Conservation (phyloP, 768 basidiomycete genomes). For the Mycena belliarum region DNA sequence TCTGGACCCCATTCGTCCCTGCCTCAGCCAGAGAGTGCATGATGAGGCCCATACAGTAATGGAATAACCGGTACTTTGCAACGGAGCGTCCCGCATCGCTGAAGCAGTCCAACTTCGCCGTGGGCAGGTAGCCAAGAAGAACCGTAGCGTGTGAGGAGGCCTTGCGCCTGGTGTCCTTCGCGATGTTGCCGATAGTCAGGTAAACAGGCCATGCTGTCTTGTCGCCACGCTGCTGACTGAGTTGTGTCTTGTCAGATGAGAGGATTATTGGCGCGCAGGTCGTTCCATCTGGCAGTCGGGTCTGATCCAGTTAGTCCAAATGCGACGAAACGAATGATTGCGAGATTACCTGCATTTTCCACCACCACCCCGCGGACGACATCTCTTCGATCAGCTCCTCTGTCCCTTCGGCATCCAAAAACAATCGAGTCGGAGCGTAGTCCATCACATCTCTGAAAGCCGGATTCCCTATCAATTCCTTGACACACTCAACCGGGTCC, state of each 20-base stretch:
- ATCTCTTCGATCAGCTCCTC: neutral
- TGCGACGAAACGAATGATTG: neutral
- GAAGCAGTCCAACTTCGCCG: constrained; percentile 30
- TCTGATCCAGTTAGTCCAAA: neutral
- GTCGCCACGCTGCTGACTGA: constrained; percentile 30
- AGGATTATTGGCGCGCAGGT: constrained; percentile 31
- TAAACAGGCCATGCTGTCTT: constrained; percentile 37
- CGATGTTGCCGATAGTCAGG: constrained; percentile 33
- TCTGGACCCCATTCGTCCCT: neutral
- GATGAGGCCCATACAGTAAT: constrained; percentile 29
- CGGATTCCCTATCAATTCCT: constrained; percentile 12
- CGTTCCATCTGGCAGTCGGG: neutral
- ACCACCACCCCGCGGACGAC: neutral
- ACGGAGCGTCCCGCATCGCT: constrained; percentile 14
- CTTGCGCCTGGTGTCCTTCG: constrained; percentile 25
- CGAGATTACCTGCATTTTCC: neutral
- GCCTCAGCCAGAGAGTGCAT: constrained; percentile 23
- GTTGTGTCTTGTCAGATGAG: constrained; percentile 34
- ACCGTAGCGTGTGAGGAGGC: constrained; percentile 26
- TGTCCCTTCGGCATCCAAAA: neutral
- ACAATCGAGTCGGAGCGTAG: neutral
- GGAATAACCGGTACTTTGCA: constrained; percentile 31
- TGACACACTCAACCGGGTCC: constrained; percentile 24
- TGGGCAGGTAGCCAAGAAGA: constrained; percentile 35
- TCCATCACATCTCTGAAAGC: neutral